Percentiles rank a stretch among this genome's conserved stretches.
These are phyloP conservation scores for Curvularia spicifera DNA, from an alignment of 2,329 filamentous ascomycete species.

Conservation along the genomic window DNA sequence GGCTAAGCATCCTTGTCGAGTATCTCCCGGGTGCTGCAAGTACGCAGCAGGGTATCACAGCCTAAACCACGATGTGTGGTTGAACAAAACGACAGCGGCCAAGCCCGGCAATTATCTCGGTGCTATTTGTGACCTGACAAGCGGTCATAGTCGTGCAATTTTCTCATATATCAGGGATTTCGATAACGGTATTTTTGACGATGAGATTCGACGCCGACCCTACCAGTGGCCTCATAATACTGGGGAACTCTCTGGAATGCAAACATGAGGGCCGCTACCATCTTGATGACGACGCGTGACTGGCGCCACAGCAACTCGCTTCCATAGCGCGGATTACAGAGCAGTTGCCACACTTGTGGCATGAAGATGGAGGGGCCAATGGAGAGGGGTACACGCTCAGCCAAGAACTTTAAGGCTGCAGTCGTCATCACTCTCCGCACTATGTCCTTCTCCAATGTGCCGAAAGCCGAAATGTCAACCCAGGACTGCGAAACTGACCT, in stretches of 20 bases:
- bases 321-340: slow-evolving; percentile 6
- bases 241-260: background rate
- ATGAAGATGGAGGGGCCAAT: background rate
- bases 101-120: slow-evolving; percentile 3
- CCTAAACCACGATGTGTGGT: slow-evolving; percentile 17
- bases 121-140: background rate
- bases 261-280: background rate
- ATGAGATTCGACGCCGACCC: background rate
- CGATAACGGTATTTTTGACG: background rate
- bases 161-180: background rate
- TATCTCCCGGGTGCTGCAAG: slow-evolving; percentile 25
- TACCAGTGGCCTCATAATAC: background rate
- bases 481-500: background rate
- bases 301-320: background rate
- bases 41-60: slow-evolving; percentile 13
- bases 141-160: background rate
- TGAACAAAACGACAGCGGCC: slow-evolving; percentile 9
- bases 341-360: slow-evolving; percentile 3
- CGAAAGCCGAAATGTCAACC: background rate
- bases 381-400: background rate
- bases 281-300: background rate
- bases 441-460: background rate
- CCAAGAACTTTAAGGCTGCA: background rate
- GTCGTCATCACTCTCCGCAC: slow-evolving; percentile 6
- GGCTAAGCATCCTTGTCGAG: slow-evolving; percentile 36